Base-by-base conservation (phyloP, 1,284 basidiomycete species). In the Rhodofomes roseus region DNA sequence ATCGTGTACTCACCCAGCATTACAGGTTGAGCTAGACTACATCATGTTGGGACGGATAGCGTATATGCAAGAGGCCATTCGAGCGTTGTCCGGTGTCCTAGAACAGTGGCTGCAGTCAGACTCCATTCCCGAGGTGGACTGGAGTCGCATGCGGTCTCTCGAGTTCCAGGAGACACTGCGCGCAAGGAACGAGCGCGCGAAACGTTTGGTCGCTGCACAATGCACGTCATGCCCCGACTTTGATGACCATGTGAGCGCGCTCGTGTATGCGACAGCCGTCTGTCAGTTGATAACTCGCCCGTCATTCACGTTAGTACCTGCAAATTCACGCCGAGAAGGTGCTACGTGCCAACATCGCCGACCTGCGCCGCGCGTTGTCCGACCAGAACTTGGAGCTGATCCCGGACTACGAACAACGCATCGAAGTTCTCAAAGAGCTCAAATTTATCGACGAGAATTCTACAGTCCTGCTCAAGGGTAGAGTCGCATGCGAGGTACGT, bases 321-420 rank as follows among this genome's bases (percentile, higher is more conserved):
- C 75, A 82, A 29, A 71, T 93, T 40, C 93, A 98, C 66, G 83
- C 81, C 60, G 86, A 90, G 68, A 93, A 92, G 70, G 70, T 85
- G 9, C 76, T 98, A 41, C 82, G 85, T 62, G 80, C 80, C 25
- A 89, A 89, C 63, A 89, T 99, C 60, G 85, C 85, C 4, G 73
- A 80, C 36, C 80, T 97, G 54, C 93, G 91, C 69, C 76, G 90
- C 51, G 86, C 88, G 1, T 85, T 98, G 29, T 97, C 95, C 14
- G 96, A 98, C 70, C 94, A 99, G 72, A 99, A 99, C 70, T 78
- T 99, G 61, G 97, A 98, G 70, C 83, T 99, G 44, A 85, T 99
- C 48, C 97, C 97, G 1, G 97, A 99, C 73, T 99, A 98, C 74
- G 92, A 98, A 71, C 94, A 96, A 71, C 83, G 96, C 25, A 89